phyloP scores from a whole-genome alignment of 2,329 filamentous ascomycete species.

The Geosmithia flava region DNA sequence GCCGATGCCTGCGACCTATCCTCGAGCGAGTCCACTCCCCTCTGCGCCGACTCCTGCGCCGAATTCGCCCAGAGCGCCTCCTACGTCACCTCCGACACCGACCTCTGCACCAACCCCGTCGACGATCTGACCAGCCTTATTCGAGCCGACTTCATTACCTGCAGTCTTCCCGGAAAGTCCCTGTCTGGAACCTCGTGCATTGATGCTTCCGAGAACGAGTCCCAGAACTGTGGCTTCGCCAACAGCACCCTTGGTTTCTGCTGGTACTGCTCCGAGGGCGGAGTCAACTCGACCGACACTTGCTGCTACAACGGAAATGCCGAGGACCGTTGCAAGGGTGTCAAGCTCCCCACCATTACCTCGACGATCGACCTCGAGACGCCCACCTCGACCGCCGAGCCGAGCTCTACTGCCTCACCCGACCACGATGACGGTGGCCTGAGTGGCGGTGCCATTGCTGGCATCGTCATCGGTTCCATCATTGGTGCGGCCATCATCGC shows the following conservation, averaged over 20 bases:
- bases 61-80: conserved; percentile 83
- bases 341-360: conserved; percentile 67
- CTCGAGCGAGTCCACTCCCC: conserved; percentile 50
- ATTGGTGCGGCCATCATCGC: conserved; percentile 58
- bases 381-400: conserved; percentile 27
- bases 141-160: conserved; percentile 84
- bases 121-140: conserved; percentile 62
- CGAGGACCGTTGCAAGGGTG: conserved; percentile 58
- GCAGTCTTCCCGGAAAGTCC: conserved; percentile 69
- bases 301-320: conserved; percentile 80
- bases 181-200: conserved; percentile 65
- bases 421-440: conserved; percentile 30
- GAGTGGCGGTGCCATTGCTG: conserved; percentile 80
- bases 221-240: conserved; percentile 74
- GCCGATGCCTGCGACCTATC: conserved; percentile 55
- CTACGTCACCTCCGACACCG: conserved; percentile 61
- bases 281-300: conserved; percentile 84
- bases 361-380: conserved; percentile 51
- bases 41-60: conserved; percentile 85
- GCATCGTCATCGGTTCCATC: conserved; percentile 74
- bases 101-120: conserved; percentile 57
- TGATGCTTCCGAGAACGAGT: conserved; percentile 65
- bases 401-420: conserved; percentile 8
- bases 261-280: conserved; percentile 72
- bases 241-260: conserved; percentile 66